Percentiles rank a stretch among this genome's conserved stretches.
phyloP scores from a whole-genome alignment of 2,329 filamentous ascomycete species.

The Rhynchosporium graminicola region DNA sequence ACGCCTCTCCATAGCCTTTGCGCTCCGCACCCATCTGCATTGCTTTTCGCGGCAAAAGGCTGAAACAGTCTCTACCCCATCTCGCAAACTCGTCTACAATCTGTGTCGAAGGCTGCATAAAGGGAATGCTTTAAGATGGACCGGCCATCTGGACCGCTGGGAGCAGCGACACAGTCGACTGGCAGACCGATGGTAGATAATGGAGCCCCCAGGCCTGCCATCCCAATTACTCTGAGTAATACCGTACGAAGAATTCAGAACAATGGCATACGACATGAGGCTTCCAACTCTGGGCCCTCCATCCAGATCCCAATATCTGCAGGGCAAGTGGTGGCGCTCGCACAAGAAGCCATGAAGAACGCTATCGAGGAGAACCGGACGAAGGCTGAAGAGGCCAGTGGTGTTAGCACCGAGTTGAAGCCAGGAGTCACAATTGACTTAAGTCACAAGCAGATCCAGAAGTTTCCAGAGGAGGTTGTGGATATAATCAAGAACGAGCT shows the following conservation, averaged over 20 bases:
- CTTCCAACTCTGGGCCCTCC: slow-evolving; percentile 47
- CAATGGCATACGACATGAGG: slow-evolving; percentile 50
- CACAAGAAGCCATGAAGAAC: slow-evolving; percentile 65
- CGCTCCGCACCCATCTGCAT: slow-evolving; percentile 10
- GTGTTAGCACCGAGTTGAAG: slow-evolving; percentile 61
- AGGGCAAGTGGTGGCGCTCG: slow-evolving; percentile 64
- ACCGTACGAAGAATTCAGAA: slow-evolving; percentile 44
- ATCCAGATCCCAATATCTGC: slow-evolving; percentile 56
- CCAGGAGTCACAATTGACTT: slow-evolving; percentile 74
- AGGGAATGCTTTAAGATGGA: slow-evolving; percentile 36
- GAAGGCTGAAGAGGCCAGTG: slow-evolving; percentile 61
- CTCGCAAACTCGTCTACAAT: slow-evolving; percentile 12
- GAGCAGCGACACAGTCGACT: slow-evolving; percentile 41
- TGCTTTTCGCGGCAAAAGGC: slow-evolving; percentile 12
- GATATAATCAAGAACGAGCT: slow-evolving; percentile 43
- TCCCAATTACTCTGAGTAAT: slow-evolving; percentile 37
- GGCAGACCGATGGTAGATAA: slow-evolving; percentile 46
- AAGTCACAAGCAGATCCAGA: slow-evolving; percentile 71
- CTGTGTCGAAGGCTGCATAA: neutral
- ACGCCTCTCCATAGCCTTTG: slow-evolving; percentile 2
- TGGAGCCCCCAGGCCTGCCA: slow-evolving; percentile 39
- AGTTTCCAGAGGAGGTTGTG: slow-evolving; percentile 42
- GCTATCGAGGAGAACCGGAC: slow-evolving; percentile 66
- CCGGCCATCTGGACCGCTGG: slow-evolving; percentile 39
- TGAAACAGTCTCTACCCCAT: slow-evolving; percentile 11